phyloP scores from a whole-genome alignment of 1,139 yeast species.

The Komagataea norvegica region DNA sequence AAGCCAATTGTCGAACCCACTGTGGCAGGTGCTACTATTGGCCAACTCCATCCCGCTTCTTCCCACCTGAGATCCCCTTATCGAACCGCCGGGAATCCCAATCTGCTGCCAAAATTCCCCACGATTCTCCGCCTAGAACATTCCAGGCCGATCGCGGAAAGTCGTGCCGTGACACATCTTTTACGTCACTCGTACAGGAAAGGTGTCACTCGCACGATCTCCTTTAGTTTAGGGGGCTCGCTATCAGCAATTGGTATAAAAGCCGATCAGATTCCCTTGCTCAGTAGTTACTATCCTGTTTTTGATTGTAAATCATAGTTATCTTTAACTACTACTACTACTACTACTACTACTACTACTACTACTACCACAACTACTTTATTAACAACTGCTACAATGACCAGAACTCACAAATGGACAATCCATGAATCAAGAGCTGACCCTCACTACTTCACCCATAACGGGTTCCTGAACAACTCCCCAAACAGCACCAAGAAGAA shows the following conservation, averaged over 20 bases:
- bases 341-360: constrained; percentile 1
- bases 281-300: no score
- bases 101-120: neutral
- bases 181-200: no score
- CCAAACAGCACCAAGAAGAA: constrained; percentile 75
- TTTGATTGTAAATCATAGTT: no score
- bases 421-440: constrained; percentile 54
- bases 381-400: no score
- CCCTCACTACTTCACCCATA: constrained; percentile 73
- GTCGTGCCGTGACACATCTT: neutral
- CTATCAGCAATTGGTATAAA: no score
- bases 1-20: no score
- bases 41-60: no score
- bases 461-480: constrained; percentile 59
- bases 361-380: constrained; percentile 1
- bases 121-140: neutral
- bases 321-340: no score
- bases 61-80: neutral
- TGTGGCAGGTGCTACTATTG: no score
- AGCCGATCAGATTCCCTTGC: no score
- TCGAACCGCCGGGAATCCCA: neutral
- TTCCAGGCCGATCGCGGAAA: neutral
- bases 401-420: constrained; percentile 83
- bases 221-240: no score
- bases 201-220: no score